Evolutionary conservation across 1,284 basidiomycete species (phyloP).

Genomic region (Ustilago loliicola): DNA sequence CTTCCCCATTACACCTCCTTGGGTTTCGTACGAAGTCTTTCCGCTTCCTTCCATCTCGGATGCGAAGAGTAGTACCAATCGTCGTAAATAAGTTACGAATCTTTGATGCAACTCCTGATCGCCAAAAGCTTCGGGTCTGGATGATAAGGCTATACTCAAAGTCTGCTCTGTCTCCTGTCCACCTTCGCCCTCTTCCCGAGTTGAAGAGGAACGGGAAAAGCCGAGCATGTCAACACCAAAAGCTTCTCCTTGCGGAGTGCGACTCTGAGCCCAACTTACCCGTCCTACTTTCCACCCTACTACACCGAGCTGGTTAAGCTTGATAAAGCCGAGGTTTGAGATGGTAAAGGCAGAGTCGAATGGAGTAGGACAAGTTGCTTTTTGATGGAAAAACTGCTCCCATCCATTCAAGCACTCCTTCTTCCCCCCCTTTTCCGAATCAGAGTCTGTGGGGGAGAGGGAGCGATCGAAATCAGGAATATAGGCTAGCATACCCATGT

Average conservation of each 20-base stretch:
- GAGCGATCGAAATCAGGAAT: slow-evolving; percentile 36
- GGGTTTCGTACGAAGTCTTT: too few species aligned
- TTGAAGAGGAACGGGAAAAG: too few species aligned
- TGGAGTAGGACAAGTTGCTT: background rate
- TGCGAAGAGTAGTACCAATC: slow-evolving; percentile 5
- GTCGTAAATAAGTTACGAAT: slow-evolving; percentile 10
- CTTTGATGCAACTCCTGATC: background rate
- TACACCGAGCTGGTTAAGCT: background rate
- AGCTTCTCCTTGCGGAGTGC: slow-evolving; percentile 26
- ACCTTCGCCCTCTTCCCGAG: too few species aligned
- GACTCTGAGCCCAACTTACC: slow-evolving; percentile 22
- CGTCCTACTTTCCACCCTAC: background rate
- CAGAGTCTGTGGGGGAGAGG: background rate
- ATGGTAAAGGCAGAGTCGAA: slow-evolving; percentile 25
- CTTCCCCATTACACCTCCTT: too few species aligned
- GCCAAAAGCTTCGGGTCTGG: slow-evolving; percentile 11
- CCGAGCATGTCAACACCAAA: slow-evolving; percentile 34
- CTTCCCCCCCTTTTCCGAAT: slow-evolving; percentile 3
- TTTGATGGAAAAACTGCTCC: slow-evolving; percentile 34
- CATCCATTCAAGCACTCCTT: slow-evolving; percentile 24
- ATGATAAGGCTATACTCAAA: slow-evolving; percentile 15
- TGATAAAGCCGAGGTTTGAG: slow-evolving; percentile 31
- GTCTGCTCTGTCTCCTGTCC: background rate
- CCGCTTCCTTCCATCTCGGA: too few species aligned
- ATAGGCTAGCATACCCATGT: slow-evolving; percentile 26